These are phyloP conservation scores for Cercospora brassicicola DNA, from an alignment of 2,329 filamentous ascomycete genomes.

Conservation along the genomic window DNA sequence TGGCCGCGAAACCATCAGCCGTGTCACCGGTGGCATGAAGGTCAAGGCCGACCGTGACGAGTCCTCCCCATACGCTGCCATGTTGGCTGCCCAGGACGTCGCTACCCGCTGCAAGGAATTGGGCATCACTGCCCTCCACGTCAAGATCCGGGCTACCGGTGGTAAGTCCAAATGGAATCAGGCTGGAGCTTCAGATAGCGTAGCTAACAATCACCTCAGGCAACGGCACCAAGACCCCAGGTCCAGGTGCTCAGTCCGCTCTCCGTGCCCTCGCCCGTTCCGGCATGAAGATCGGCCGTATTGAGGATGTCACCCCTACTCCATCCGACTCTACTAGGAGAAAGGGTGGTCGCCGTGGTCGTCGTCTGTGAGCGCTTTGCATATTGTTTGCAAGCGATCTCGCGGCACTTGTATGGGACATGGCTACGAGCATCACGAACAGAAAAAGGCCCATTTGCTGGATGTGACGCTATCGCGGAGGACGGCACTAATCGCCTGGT, in stretches of 20 bases:
- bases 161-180: constrained; percentile 57
- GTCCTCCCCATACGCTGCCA: constrained; percentile 98
- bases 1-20: constrained; percentile 99
- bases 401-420: constrained; percentile 18
- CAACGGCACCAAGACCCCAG: constrained; percentile 99
- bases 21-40: constrained; percentile 99
- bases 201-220: constrained; percentile 49
- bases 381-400: constrained; percentile 20
- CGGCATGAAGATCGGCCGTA: constrained; percentile 99
- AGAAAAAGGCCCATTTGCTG: constrained; percentile 30
- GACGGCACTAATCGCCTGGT: constrained; percentile 43
- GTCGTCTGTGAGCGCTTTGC: constrained; percentile 73
- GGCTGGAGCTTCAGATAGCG: neutral
- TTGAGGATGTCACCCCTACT: constrained; percentile 98
- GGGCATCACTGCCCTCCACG: constrained; percentile 93
- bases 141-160: constrained; percentile 99
- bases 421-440: constrained; percentile 20
- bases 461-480: constrained; percentile 43
- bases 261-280: constrained; percentile 98
- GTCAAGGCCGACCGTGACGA: constrained; percentile 99
- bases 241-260: constrained; percentile 97
- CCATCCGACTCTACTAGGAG: constrained; percentile 98
- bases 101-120: constrained; percentile 86
- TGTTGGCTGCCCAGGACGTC: constrained; percentile 96
- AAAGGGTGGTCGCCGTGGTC: constrained; percentile 99